Percentiles rank a stretch among this genome's conserved stretches.
phyloP scores from a whole-genome alignment of 2,329 filamentous ascomycete species.

The Sarocladium strictum region DNA sequence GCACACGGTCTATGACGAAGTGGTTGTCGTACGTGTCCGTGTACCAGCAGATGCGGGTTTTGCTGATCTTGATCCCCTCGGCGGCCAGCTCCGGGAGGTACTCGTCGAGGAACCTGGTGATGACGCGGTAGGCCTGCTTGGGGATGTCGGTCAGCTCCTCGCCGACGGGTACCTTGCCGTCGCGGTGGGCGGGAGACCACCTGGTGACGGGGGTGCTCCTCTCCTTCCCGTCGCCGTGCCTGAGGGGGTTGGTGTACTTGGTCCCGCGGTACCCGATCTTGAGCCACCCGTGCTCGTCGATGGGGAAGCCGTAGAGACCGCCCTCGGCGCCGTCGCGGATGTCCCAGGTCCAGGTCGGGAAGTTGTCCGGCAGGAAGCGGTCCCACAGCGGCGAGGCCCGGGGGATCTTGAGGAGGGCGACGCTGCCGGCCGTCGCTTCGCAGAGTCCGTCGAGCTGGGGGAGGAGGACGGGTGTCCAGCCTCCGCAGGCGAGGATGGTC shows the following conservation, averaged over 20 bases:
- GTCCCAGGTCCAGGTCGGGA: constrained; percentile 25
- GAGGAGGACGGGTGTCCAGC: constrained; percentile 14
- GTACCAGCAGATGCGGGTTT: constrained; percentile 17
- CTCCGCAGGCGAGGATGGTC: constrained; percentile 16
- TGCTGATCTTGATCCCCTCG: constrained; percentile 30
- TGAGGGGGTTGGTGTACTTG: constrained; percentile 41
- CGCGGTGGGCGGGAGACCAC: constrained; percentile 19
- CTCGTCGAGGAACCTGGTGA: constrained; percentile 28
- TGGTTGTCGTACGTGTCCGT: constrained; percentile 16
- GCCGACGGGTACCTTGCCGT: constrained; percentile 9
- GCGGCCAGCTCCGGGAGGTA: constrained; percentile 36
- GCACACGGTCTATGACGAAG: constrained; percentile 22
- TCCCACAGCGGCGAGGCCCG: constrained; percentile 7
- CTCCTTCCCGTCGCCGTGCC: constrained; percentile 27
- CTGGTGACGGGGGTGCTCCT: constrained; percentile 34
- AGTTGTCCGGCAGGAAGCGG: constrained; percentile 13
- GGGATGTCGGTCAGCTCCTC: constrained; percentile 20
- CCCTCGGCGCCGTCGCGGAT: constrained; percentile 23
- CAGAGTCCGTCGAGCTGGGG: constrained; percentile 15
- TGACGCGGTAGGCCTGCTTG: constrained; percentile 19
- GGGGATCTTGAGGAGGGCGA: constrained; percentile 14
- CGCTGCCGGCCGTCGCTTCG: constrained; percentile 15
- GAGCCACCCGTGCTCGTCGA: constrained; percentile 34
- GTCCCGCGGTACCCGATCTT: constrained; percentile 45
- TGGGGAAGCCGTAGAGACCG: constrained; percentile 43